A percentile compares a stretch with the other conserved stretches of the same genome.
These are phyloP conservation scores for Xylaria sp. DNA, from an alignment of 2,329 filamentous ascomycete genomes.

Conservation along the genomic window DNA sequence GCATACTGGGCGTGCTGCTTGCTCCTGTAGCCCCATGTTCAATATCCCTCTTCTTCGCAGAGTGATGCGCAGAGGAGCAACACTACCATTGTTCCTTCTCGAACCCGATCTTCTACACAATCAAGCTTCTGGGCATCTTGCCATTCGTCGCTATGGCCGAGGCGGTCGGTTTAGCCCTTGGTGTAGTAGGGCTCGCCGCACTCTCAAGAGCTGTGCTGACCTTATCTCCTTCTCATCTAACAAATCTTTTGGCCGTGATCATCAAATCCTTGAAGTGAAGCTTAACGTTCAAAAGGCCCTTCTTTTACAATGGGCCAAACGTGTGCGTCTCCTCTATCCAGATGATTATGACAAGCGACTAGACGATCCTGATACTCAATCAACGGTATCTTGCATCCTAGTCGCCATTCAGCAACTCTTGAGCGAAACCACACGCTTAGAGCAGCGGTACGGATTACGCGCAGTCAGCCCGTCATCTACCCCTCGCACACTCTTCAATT, in stretches of 20 bases:
- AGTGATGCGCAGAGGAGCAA: background rate
- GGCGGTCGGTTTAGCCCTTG: background rate
- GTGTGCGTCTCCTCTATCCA: background rate
- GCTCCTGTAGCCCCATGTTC: background rate
- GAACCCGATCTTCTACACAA: background rate
- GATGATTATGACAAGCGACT: slow-evolving; percentile 1
- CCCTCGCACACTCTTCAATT: background rate
- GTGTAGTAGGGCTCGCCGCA: background rate
- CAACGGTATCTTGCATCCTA: background rate
- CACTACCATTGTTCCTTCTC: background rate
- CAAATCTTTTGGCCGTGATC: background rate
- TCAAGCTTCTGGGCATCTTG: background rate
- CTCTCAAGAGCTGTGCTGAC: background rate
- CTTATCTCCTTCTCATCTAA: background rate
- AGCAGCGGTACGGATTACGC: background rate
- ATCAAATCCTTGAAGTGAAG: background rate
- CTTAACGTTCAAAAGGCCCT: background rate
- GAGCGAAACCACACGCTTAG: background rate
- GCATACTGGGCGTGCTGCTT: background rate
- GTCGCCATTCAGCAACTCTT: background rate
- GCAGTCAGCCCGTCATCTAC: background rate
- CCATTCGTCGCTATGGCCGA: background rate
- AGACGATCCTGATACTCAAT: background rate
- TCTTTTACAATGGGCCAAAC: background rate
- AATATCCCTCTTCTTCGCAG: background rate